Percentiles rank a stretch among this genome's conserved stretches.
phyloP scores from a whole-genome alignment of 2,329 filamentous ascomycete species.

The Fusarium sp. region DNA sequence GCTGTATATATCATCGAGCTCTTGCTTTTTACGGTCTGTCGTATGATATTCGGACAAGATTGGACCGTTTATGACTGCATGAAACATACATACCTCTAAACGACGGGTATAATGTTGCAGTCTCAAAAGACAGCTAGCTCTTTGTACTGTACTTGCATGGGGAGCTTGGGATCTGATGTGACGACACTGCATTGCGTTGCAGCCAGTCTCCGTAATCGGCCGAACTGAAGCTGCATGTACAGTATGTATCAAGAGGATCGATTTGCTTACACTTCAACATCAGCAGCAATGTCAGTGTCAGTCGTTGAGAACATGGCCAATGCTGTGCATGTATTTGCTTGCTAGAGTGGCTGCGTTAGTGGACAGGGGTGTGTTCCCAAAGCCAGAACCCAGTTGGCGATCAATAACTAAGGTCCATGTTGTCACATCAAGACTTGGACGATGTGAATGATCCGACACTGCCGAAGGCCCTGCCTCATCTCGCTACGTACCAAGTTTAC shows the following conservation, averaged over 20 bases:
- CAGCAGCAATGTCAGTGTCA: neutral
- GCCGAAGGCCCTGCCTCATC: conserved; percentile 1
- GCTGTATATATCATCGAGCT: neutral
- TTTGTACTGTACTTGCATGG: neutral
- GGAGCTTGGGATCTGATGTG: neutral
- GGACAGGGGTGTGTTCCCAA: neutral
- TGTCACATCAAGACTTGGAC: neutral
- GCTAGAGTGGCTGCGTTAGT: conserved; percentile 18
- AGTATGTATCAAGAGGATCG: neutral
- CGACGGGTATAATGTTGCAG: neutral
- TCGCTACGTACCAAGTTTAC: neutral
- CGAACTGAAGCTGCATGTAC: neutral
- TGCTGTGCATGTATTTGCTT: neutral
- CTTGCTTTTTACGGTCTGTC: neutral
- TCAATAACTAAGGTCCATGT: neutral
- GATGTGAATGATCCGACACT: conserved; percentile 10
- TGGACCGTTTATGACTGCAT: neutral
- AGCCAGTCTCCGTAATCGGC: neutral
- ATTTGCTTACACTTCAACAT: neutral
- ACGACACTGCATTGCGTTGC: neutral
- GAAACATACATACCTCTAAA: neutral
- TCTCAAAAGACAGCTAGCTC: neutral
- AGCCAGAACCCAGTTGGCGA: neutral
- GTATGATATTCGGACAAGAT: conserved; percentile 7
- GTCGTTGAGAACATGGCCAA: neutral